phyloP scores from a whole-genome alignment of 805 yeast species.

The Starmerella apicola region DNA sequence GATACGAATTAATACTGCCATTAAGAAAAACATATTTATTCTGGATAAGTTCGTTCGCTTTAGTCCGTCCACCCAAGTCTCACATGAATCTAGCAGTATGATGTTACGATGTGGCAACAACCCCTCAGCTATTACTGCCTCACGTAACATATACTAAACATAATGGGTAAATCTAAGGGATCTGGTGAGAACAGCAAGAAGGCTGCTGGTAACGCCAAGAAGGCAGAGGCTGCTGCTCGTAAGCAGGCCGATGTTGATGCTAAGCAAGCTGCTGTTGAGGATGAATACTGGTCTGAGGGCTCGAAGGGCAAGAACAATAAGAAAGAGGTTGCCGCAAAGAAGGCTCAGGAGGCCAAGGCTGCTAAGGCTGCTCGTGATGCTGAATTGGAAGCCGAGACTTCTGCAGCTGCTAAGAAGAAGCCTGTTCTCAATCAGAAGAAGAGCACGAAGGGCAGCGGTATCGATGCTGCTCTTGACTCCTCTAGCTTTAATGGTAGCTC shows the following conservation, averaged over 20 bases:
- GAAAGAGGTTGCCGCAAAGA: slow-evolving; percentile 52
- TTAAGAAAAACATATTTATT: too few species aligned
- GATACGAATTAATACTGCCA: too few species aligned
- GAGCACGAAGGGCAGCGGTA: slow-evolving; percentile 51
- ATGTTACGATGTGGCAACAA: too few species aligned
- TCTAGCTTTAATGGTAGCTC: slow-evolving; percentile 32
- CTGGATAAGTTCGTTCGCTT: too few species aligned
- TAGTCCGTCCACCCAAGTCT: too few species aligned
- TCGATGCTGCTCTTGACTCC: slow-evolving; percentile 47
- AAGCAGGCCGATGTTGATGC: slow-evolving; percentile 42
- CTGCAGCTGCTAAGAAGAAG: slow-evolving; percentile 43
- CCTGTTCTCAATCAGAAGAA: slow-evolving; percentile 42
- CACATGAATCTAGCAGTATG: too few species aligned
- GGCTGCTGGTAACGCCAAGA: slow-evolving; percentile 52
- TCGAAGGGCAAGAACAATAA: slow-evolving; percentile 57
- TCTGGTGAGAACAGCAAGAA: slow-evolving; percentile 21
- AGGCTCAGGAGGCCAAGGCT: slow-evolving; percentile 61
- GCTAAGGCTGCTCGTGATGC: slow-evolving; percentile 77
- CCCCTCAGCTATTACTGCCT: too few species aligned
- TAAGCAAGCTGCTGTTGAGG: slow-evolving; percentile 41
- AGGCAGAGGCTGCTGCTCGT: slow-evolving; percentile 51
- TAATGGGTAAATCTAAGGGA: too few species aligned
- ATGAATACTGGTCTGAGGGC: slow-evolving; percentile 58
- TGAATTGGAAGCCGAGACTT: slow-evolving; percentile 51
- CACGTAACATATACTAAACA: too few species aligned